Evolutionary conservation across 2,329 filamentous ascomycete species (phyloP).

Genomic region (Fusarium newnesense): DNA sequence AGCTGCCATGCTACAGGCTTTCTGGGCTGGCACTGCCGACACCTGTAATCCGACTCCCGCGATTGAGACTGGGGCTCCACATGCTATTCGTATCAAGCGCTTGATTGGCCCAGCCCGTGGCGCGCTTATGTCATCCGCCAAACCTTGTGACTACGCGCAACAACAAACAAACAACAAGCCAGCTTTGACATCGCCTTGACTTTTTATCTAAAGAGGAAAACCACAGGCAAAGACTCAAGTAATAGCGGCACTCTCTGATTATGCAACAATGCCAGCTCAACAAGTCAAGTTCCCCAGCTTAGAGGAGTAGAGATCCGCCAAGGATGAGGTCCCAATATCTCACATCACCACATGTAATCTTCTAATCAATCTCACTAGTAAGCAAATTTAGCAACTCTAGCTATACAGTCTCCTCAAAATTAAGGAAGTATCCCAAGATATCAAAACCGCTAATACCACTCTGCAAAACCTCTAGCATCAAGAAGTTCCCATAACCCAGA

Average conservation of each 20-base stretch:
- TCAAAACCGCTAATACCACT: neutral
- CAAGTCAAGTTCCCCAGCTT: neutral
- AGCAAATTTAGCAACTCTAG: neutral
- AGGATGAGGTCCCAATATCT: neutral
- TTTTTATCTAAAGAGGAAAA: neutral
- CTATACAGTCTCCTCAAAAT: neutral
- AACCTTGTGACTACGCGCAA: neutral
- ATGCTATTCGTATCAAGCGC: too few relatives aligned
- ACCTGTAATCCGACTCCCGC: too few relatives aligned
- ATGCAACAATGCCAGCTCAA: neutral
- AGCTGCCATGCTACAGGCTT: too few relatives aligned
- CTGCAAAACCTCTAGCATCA: neutral
- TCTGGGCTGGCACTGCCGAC: too few relatives aligned
- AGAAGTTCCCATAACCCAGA: rapidly evolving
- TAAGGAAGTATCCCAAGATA: neutral
- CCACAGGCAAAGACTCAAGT: neutral
- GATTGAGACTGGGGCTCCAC: too few relatives aligned
- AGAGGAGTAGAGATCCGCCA: neutral
- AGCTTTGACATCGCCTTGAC: neutral
- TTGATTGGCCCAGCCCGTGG: too few relatives aligned
- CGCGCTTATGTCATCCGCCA: neutral
- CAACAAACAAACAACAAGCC: neutral
- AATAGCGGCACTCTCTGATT: neutral
- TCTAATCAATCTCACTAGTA: neutral
- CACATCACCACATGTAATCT: neutral